Evolutionary conservation across 2,329 filamentous ascomycete species (phyloP), one percentile per base, ranked within the genome.

Genomic region (Trichoderma afroharzianum): DNA sequence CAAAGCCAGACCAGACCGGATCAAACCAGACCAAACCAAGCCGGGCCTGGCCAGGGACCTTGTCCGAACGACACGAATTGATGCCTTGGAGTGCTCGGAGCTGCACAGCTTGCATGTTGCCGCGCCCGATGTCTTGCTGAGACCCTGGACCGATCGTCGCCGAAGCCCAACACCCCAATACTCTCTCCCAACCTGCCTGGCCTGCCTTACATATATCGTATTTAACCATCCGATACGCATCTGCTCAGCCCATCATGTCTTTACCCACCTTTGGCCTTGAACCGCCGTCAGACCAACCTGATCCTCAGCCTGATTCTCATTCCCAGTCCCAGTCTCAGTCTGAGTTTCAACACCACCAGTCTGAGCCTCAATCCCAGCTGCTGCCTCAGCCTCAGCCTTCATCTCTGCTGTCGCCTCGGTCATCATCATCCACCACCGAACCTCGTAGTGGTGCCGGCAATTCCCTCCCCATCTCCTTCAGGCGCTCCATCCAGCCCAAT

Each of bases 401-500:
- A 72, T 72, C 76, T 30, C 33, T 73, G 68, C 74, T 68, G 75
- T 77, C 64, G 74, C 77, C 66, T 74, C 77, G 62, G 61, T 72
- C 75, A 63, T 72, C 75, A 63, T 74, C 76, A 1, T 21, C 57
- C 28, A 33, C 57, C 73, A 74, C 74, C 70, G 73, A 75, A 68
- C 57, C 76, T 70, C 79, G 77, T 72, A 77, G 76, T 71, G 79
- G 78, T 71, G 77, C 78, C 63, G 78, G 79, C 63, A 79, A 81
- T 59, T 80, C 84, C 24, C 78, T 85, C n/a, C 83, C 85, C 36
- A 83, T 85, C 75, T 83, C 84, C 63, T 84, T 88, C 72, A 83
- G 84, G 53, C 83, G 83, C 14, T 80, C 86, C 61, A 85, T 84
- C 74, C 83, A 85, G 72, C 81, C 84, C 66, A 85, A 86, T 71